Evolutionary conservation across 805 yeast species (phyloP).

Genomic region (Cyberlindnera americana): DNA sequence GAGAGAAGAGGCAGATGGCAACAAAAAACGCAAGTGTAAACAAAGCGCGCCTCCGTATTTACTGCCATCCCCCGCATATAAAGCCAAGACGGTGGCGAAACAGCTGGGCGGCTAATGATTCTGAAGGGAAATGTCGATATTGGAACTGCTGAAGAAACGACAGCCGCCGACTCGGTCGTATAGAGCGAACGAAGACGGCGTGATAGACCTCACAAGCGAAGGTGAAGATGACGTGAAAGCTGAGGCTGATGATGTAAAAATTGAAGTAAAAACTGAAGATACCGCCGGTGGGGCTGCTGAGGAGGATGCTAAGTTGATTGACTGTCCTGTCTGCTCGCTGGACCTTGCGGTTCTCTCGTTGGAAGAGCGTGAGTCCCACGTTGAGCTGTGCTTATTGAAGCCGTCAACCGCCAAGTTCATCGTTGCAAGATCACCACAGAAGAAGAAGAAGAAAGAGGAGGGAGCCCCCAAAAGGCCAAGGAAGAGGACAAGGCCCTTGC

Average conservation of each 20-base stretch:
- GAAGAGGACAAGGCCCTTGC: constrained; percentile 28
- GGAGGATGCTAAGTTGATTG: not conserved
- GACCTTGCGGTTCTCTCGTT: constrained; percentile 38
- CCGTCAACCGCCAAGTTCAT: constrained; percentile 21
- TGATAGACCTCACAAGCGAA: constrained; percentile 15
- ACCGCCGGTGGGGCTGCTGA: no score
- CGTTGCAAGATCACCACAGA: constrained; percentile 29
- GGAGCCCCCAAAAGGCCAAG: no score
- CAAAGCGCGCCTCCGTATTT: no score
- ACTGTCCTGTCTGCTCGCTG: constrained; percentile 52
- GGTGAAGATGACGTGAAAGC: not conserved
- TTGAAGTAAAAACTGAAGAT: no score
- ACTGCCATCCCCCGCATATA: not conserved
- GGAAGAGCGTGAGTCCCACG: constrained; percentile 48
- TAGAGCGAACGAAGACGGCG: constrained; percentile 7
- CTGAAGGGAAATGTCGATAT: constrained; percentile 7
- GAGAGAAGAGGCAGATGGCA: no score
- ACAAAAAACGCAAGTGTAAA: no score
- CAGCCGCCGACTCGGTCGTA: not conserved
- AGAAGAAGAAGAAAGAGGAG: constrained; percentile 25
- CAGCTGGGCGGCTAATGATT: no score
- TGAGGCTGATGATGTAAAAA: no score
- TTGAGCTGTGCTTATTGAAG: constrained; percentile 45
- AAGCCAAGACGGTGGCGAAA: not conserved
- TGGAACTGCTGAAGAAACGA: constrained; percentile 10